Conservation (phyloP, 306 rosid species). For the Parietaria judaica region DNA sequence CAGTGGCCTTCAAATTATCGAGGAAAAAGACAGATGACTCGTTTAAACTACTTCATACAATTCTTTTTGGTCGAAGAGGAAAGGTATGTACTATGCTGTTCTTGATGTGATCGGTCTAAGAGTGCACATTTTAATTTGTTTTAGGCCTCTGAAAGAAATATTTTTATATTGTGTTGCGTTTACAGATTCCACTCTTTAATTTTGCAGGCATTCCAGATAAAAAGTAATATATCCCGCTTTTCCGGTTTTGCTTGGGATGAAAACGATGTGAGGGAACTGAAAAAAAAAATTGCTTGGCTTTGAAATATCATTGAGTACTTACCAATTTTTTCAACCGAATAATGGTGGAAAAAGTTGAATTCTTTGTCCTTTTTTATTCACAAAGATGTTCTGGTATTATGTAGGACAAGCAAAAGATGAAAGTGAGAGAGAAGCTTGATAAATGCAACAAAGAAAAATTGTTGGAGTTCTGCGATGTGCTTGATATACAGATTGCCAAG, state of each 20-base stretch:
- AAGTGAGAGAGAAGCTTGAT: constrained; percentile 85
- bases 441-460: constrained; percentile 83
- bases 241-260: constrained; percentile 97
- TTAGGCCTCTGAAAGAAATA: too few relatives aligned
- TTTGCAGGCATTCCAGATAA: constrained; percentile 76
- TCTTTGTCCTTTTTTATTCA: background rate
- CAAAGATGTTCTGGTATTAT: constrained; percentile 5
- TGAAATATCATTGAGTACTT: background rate
- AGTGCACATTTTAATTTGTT: background rate
- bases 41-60: constrained; percentile 76
- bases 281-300: background rate
- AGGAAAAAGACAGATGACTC: constrained; percentile 76
- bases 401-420: constrained; percentile 86
- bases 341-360: constrained; percentile 1
- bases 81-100: constrained; percentile 46
- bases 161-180: background rate
- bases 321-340: background rate
- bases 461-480: constrained; percentile 76
- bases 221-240: constrained; percentile 83
- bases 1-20: constrained; percentile 85
- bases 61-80: constrained; percentile 94
- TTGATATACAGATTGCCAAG: constrained; percentile 57
- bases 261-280: constrained; percentile 51
- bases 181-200: constrained; percentile 6
- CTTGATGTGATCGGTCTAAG: constrained; percentile 7